phyloP scores from a whole-genome alignment of 495 filamentous ascomycete genomes.

The Talaromyces adpressus region DNA sequence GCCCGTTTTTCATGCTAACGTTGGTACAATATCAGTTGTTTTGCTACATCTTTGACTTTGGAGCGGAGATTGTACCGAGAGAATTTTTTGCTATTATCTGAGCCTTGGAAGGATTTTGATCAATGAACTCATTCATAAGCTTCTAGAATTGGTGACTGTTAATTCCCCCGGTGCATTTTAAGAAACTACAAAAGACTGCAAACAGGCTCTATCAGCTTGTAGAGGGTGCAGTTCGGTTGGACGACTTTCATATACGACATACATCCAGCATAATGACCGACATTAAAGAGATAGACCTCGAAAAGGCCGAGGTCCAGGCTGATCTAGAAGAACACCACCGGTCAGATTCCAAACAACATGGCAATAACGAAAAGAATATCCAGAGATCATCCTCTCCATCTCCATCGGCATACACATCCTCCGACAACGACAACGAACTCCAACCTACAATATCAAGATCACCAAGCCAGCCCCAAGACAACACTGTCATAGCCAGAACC shows the following conservation, averaged over 20 bases:
- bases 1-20: too few relatives aligned
- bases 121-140: not conserved
- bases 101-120: not conserved
- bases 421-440: not conserved
- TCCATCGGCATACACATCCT: not conserved
- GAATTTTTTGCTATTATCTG: not conserved
- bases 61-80: not conserved
- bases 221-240: not conserved
- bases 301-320: not conserved
- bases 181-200: not conserved
- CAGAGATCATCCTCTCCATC: not conserved
- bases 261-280: not conserved
- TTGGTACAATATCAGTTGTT: too few relatives aligned
- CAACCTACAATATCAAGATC: not conserved
- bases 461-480: not conserved
- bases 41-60: not conserved
- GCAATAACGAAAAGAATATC: not conserved
- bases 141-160: not conserved
- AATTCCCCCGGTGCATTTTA: not conserved
- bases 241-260: not conserved
- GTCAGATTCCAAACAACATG: not conserved
- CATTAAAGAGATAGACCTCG: not conserved
- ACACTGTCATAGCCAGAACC: conserved; percentile 13
- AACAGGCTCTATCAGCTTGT: not conserved
- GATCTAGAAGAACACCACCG: not conserved